Base-by-base conservation (phyloP, 306 rosid genomes). In the Adenanthera pavonina region DNA sequence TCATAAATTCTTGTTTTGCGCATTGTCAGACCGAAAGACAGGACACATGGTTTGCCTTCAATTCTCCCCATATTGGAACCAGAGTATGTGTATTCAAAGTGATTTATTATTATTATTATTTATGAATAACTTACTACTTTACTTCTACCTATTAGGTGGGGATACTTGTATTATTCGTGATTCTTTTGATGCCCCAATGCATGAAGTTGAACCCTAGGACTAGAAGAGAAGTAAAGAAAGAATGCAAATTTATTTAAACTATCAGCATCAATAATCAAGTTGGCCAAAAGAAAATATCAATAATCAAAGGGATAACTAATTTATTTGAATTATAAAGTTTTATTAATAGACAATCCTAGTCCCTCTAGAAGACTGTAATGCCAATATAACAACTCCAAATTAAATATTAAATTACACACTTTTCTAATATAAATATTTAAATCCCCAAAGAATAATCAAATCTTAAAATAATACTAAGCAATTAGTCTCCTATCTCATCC, bases 11-110 rank as follows among this genome's bases (percentile, higher is more conserved):
- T 1, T 88, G 88, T 54, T 88, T 88, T 0, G 76, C 90, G 13
- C 90, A 88, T 75, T 88, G 90, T 69, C 90, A 88, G 69, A 48
- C 88, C 34, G 90, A 88, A 77, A 85, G 88, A 73, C 90, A 88
- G 81, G 90, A 88, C 69, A 88, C 88, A 6, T 88, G 90, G 90
- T 74, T 66, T 80, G 76, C 88, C 67, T 75, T 20, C 3, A 69
- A 83, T 69, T 88, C 90, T 69, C 90, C 90, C 74, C 88, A 75
- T 38, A 85, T 88, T 72, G 88, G 90, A 83, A 85, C 80, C 73
- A 80, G 69, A 49, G 90, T 88, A 82, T 4, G 88, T 80, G 61
- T 53, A 47, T 65, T 66, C 80, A 46, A 61, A 79, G 59, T 57
- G 34, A 57, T 49, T 36, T 30, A 40, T 78, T 19, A 35, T 71